Evolutionary conservation across 768 basidiomycete species (phyloP), one percentile per base, ranked within the genome.

Genomic region (Psilocybe tampanensis): DNA sequence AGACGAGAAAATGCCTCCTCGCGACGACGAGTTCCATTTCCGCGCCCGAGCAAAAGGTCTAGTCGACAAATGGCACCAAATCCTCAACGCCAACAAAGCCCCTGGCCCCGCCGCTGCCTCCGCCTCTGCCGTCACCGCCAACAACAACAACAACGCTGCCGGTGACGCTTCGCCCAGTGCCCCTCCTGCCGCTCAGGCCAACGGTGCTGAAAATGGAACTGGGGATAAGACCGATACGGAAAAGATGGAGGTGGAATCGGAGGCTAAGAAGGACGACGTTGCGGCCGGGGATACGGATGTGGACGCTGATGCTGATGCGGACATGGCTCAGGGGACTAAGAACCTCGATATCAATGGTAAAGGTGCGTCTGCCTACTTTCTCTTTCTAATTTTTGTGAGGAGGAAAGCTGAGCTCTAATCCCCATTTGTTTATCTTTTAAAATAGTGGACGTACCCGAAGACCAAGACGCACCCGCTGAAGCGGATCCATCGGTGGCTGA

Each of bases 21-120:
- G 84, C 47, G 86, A 92, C 65, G 83, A 60, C 1, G 74, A 78
- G 43, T 79, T 85, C 77, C 80, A 86, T 60, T 89, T 94, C 77
- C 82, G 83, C 29, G 80, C 85, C 7, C 85, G 92, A 22, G 86
- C 89, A 12, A 79, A 81, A 60, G 81, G 79, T 22, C 76, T 94
- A 17, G 86, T 92, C 59, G 80, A 86, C 58, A 84, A 83, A 62
- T 90, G 88, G 88, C 83, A 86, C 47, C 75, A 76, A 36, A 80
- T 85, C 41, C 66, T 85, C 32, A 80, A 77, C 54, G 70, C 73
- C 8, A 73, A 71, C 54, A 72, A 74, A 58, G n/a, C n/a, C n/a
- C n/a, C n/a, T n/a, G n/a, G n/a, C n/a, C n/a, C n/a, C n/a, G n/a
- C n/a, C n/a, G n/a, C n/a, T n/a, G n/a, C n/a, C n/a, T n/a, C n/a